Conservation (phyloP, 208 protist genomes). For the Tetramitus jugosus region DNA sequence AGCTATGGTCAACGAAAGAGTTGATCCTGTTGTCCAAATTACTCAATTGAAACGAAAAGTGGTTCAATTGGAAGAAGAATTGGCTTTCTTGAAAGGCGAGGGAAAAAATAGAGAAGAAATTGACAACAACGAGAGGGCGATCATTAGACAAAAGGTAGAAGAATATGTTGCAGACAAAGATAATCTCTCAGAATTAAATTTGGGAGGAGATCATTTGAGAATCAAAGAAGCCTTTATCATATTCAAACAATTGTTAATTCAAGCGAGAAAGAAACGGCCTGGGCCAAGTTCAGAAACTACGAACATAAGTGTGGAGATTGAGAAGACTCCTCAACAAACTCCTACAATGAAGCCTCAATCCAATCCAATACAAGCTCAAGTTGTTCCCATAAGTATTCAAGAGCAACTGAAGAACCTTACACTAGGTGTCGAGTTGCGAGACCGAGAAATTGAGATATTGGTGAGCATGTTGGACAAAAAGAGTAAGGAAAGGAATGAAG, state of each 20-base stretch:
- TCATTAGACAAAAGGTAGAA: conserved; percentile 1
- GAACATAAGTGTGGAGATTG: not conserved
- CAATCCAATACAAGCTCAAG: too few species aligned
- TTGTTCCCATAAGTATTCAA: not conserved
- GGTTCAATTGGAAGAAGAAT: conserved; percentile 64
- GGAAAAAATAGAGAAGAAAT: not conserved
- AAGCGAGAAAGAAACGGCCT: not conserved
- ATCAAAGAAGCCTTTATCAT: not conserved
- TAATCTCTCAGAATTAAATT: not conserved
- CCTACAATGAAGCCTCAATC: too few species aligned
- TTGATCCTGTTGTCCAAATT: conserved; percentile 75
- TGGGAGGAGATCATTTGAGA: conserved; percentile 14
- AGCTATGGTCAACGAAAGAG: conserved; percentile 59
- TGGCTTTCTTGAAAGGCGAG: conserved; percentile 54
- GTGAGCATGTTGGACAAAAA: conserved; percentile 14
- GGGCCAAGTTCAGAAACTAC: not conserved
- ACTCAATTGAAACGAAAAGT: conserved; percentile 69
- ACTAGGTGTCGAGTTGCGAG: not conserved
- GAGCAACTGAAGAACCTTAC: conserved; percentile 4
- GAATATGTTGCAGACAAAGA: not conserved
- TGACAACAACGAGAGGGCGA: not conserved
- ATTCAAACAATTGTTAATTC: not conserved
- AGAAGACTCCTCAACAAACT: not conserved
- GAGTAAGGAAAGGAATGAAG: not conserved
- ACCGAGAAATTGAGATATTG: conserved; percentile 18